These are phyloP conservation scores for Mortierella antarctica DNA, from an alignment of 192 early-diverging fungal species.

Conservation along the genomic window DNA sequence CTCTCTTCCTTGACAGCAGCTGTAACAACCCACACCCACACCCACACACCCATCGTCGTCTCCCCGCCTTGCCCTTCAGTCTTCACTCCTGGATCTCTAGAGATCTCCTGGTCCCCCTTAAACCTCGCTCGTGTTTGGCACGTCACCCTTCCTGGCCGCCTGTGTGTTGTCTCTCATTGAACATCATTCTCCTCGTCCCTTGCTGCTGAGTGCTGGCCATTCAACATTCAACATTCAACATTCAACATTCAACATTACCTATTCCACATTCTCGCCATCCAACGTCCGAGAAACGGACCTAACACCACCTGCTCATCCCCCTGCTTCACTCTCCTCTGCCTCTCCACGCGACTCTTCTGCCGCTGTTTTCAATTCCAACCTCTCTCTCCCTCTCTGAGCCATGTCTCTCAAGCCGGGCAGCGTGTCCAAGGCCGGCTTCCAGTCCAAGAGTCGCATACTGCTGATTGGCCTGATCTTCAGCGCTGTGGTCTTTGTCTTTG, in stretches of 20 bases:
- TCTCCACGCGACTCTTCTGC: background rate
- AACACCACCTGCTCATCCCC: too few relatives aligned
- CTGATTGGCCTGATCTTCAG: slow-evolving; percentile 22
- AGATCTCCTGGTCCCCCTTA: too few relatives aligned
- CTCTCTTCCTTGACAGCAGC: too few relatives aligned
- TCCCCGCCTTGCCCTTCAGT: too few relatives aligned
- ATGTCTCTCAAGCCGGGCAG: slow-evolving; percentile 9
- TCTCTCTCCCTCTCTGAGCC: background rate
- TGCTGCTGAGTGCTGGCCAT: background rate
- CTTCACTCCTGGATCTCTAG: too few relatives aligned
- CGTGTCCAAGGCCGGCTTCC: background rate
- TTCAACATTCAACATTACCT: background rate
- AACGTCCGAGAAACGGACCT: too few relatives aligned
- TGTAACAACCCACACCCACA: too few relatives aligned
- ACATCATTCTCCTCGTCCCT: background rate
- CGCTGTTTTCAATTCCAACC: background rate
- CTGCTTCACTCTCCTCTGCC: background rate
- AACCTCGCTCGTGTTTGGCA: too few relatives aligned
- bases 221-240: background rate
- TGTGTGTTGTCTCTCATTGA: background rate
- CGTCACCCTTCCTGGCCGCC: too few relatives aligned
- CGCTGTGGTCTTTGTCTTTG: slow-evolving; percentile 25
- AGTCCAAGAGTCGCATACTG: slow-evolving; percentile 14
- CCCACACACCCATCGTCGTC: too few relatives aligned
- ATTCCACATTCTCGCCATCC: background rate